These are phyloP conservation scores for Coprinopsis strossmayeri DNA, from an alignment of 768 basidiomycete species.

Conservation along the genomic window DNA sequence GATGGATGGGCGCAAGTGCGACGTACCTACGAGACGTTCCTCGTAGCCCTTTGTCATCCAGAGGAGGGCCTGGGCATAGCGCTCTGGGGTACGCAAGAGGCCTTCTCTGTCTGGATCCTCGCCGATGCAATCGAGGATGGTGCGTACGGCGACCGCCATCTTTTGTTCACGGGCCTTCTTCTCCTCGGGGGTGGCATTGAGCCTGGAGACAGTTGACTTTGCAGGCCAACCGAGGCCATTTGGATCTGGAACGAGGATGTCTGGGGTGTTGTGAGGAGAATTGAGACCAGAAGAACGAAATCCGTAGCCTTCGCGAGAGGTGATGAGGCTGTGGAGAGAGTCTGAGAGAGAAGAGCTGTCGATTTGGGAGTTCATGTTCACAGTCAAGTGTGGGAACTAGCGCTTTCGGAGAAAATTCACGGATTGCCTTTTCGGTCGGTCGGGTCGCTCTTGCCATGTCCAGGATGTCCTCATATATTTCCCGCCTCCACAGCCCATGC, in stretches of 20 bases:
- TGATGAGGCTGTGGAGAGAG: slow-evolving; percentile 41
- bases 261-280: no score
- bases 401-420: neutral
- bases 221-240: slow-evolving; percentile 97
- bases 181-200: slow-evolving; percentile 75
- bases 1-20: slow-evolving; percentile 16
- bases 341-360: slow-evolving; percentile 27
- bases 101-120: slow-evolving; percentile 98
- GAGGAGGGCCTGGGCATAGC: slow-evolving; percentile 94
- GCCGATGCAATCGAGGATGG: slow-evolving; percentile 93
- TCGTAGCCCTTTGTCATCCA: slow-evolving; percentile 99
- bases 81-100: slow-evolving; percentile 82
- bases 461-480: slow-evolving; percentile 30
- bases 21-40: slow-evolving; percentile 79
- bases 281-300: slow-evolving; percentile 70
- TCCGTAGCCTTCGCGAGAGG: slow-evolving; percentile 71
- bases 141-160: slow-evolving; percentile 80
- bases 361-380: no score
- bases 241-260: slow-evolving; percentile 41
- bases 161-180: slow-evolving; percentile 64
- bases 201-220: slow-evolving; percentile 81
- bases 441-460: slow-evolving; percentile 38
- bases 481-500: slow-evolving; percentile 20
- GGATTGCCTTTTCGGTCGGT: neutral
- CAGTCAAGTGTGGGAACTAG: neutral